Conservation (phyloP, 768 basidiomycete genomes). For the Collybia nuda region DNA sequence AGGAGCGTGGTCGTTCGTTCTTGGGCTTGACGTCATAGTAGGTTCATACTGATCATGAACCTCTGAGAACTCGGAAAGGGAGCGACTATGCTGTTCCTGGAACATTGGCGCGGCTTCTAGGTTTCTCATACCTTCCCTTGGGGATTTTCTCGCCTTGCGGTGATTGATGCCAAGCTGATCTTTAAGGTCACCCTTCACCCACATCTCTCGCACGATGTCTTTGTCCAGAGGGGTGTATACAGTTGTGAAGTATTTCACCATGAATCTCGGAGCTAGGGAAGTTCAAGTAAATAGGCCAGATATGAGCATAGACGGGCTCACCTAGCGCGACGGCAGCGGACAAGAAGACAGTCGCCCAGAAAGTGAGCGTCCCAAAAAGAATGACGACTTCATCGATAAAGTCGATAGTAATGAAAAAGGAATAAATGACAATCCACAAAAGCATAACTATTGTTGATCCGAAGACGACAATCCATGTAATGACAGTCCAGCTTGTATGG, state of each 20-base stretch:
- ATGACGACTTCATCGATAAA: conserved; percentile 74
- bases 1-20: conserved; percentile 35
- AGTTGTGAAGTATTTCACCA: conserved; percentile 69
- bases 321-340: conserved; percentile 72
- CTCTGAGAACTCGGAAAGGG: conserved; percentile 58
- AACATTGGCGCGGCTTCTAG: conserved; percentile 76
- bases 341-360: conserved; percentile 81
- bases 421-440: conserved; percentile 88
- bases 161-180: conserved; percentile 74
- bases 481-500: conserved; percentile 66
- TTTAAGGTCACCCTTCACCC: conserved; percentile 82
- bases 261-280: conserved; percentile 71
- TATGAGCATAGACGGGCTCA: conserved; percentile 28
- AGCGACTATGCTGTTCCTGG: conserved; percentile 58
- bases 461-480: conserved; percentile 80
- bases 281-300: background rate
- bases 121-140: conserved; percentile 24
- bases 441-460: conserved; percentile 83
- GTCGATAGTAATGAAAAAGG: conserved; percentile 69
- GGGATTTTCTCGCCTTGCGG: conserved; percentile 51
- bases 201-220: conserved; percentile 91
- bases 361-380: conserved; percentile 75
- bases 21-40: conserved; percentile 30
- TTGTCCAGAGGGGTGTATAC: conserved; percentile 82
- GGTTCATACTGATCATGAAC: conserved; percentile 48